Conservation (phyloP, 441 rosid species). For the Croton laevigatus region DNA sequence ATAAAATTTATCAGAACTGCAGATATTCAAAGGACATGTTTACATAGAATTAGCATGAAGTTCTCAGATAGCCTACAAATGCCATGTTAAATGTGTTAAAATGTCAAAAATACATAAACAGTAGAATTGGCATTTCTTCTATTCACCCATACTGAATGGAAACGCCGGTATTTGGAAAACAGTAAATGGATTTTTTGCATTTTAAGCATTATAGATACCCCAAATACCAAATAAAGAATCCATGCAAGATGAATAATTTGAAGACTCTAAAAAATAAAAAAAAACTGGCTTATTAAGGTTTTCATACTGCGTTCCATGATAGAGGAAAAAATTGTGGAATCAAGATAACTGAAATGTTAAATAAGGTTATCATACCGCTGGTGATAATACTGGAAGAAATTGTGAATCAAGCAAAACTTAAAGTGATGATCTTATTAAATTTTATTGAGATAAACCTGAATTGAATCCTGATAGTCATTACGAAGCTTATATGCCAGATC, state of each 20-base stretch:
- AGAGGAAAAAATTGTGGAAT: neutral
- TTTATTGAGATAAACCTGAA: slow-evolving; percentile 48
- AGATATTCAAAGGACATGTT: neutral
- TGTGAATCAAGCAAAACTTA: neutral
- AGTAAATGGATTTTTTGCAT: too few species aligned
- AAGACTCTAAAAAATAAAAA: neutral
- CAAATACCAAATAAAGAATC: neutral
- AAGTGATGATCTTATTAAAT: neutral
- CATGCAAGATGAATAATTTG: neutral
- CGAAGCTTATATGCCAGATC: slow-evolving; percentile 43
- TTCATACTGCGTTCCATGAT: neutral
- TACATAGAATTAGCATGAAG: neutral
- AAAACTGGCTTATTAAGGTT: neutral
- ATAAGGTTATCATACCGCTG: too few species aligned
- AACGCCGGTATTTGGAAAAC: too few species aligned
- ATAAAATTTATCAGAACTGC: neutral
- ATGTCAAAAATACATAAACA: neutral
- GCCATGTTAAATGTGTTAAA: neutral
- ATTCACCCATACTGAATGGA: neutral
- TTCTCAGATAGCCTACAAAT: neutral
- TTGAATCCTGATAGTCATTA: slow-evolving; percentile 48
- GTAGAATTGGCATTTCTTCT: neutral
- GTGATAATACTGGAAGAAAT: too few species aligned
- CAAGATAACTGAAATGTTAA: neutral
- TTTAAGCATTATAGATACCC: neutral